Evolutionary conservation across 2,329 filamentous ascomycete species (phyloP), one percentile per base, ranked within the genome.

Genomic region (Elsinoe perseae): DNA sequence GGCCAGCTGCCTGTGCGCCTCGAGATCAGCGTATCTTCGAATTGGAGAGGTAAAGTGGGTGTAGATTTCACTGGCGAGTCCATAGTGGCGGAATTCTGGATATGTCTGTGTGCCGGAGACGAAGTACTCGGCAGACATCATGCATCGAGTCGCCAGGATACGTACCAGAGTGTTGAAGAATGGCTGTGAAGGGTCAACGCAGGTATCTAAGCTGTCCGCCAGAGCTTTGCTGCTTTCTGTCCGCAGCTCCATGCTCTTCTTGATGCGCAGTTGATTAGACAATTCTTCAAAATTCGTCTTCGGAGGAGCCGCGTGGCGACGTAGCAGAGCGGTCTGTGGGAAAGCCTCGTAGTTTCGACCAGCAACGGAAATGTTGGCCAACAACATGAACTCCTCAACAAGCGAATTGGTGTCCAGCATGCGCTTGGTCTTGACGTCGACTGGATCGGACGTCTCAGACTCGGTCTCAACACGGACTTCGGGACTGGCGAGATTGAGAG

Each of bases 121-220:
- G 73, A 98, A 98, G 74, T 98, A 98, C 73, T 98, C 93, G 60
- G 93, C 93, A 55, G 89, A 93, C 79, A 95, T 95, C 93, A 98
- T 98, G 80, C 93, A 98, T 20, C 93, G 86, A 7, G 93, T 98
- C 8, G 93, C 93, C 76, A 98, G 87, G 73, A 98, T 95, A 68
- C 93, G 89, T 64, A 98, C 86, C 21, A 98, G 83, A 1, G 92
- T 98, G 79, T 98, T 98, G 81, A 98, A 97, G 77, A 96, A 98
- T 25, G 92, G 89, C 65, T 97, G 88, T 8, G 76, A 69, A 0
- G 83, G 73, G 66, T 96, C 91, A 48, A 86, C 78, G 69, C 93
- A 98, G 30, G 73, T 76, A 71, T 98, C 93, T 1, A 98, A 81
- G 16, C 89, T 95, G 70, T 95, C 89, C 53, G 95, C 93, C 12